Evolutionary conservation across 31 red algal genomes (phyloP).

Genomic region (Porphyra umbilicalis): DNA sequence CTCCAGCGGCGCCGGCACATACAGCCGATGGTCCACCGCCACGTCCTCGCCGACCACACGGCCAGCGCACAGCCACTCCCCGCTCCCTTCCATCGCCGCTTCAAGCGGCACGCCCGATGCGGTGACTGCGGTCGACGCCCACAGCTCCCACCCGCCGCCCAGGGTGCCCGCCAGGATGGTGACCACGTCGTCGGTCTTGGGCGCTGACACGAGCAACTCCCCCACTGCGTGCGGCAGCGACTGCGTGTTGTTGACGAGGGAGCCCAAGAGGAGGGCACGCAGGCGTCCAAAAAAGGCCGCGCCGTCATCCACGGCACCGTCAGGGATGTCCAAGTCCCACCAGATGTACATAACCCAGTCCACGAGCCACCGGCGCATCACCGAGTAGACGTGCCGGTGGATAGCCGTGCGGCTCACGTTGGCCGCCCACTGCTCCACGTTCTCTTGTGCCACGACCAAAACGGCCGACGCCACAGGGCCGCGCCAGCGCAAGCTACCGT

Average conservation of each 20-base stretch:
- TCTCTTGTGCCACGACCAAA: not conserved
- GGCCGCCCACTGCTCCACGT: not conserved
- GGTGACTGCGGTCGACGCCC: not conserved
- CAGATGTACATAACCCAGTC: slow-evolving; percentile 1
- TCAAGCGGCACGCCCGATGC: not conserved
- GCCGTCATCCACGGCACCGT: not conserved
- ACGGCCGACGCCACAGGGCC: not conserved
- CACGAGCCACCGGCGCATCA: not conserved
- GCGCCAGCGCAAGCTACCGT: not conserved
- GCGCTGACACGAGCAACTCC: not conserved
- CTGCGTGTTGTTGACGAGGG: not conserved
- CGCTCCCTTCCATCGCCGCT: not conserved
- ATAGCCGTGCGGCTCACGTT: not conserved
- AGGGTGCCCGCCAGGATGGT: not conserved
- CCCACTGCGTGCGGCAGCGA: not conserved
- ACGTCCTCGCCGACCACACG: not conserved
- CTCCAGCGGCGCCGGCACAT: not conserved
- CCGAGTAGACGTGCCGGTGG: not conserved
- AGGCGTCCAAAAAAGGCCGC: not conserved
- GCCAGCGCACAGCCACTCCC: not conserved
- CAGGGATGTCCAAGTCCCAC: not conserved
- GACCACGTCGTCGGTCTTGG: not conserved
- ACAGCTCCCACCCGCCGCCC: not conserved
- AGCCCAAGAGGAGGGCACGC: not conserved
- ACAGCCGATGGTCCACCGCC: not conserved